phyloP scores from a whole-genome alignment of 2,329 filamentous ascomycete species.

The Lecanicillium sp. region DNA sequence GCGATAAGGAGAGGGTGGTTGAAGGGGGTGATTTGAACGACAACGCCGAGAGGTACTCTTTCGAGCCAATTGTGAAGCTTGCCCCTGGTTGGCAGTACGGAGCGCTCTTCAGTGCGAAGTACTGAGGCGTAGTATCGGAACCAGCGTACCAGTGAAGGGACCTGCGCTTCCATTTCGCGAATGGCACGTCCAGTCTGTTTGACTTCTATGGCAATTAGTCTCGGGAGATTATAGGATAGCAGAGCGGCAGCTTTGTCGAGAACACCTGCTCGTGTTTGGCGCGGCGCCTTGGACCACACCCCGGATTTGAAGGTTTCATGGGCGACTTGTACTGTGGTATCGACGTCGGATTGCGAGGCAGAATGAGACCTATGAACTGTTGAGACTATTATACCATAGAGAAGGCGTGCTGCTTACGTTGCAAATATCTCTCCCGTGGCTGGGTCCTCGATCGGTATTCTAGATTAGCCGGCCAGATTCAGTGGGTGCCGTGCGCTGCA shows the following conservation, averaged over 20 bases:
- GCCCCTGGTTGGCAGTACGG: constrained; percentile 57
- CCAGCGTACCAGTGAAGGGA: constrained; percentile 59
- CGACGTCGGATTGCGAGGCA: constrained; percentile 6
- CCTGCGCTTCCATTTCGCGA: constrained; percentile 64
- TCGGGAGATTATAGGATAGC: constrained; percentile 42
- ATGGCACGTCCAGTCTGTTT: constrained; percentile 60
- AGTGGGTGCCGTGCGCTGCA: too few relatives aligned
- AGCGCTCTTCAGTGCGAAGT: constrained; percentile 58
- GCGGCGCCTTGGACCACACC: constrained; percentile 54
- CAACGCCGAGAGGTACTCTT: constrained; percentile 49
- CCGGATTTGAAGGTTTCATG: constrained; percentile 52
- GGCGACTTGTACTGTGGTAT: not conserved
- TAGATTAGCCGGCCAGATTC: too few relatives aligned
- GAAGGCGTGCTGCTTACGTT: not conserved
- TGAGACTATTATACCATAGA: not conserved
- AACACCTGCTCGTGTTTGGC: constrained; percentile 52
- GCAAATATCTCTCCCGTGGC: constrained; percentile 7
- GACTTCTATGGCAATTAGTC: constrained; percentile 56
- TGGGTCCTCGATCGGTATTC: constrained; percentile 5
- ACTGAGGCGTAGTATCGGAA: constrained; percentile 64
- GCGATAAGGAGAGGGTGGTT: constrained; percentile 52
- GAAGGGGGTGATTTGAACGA: constrained; percentile 49
- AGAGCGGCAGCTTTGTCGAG: constrained; percentile 52
- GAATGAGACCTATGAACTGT: constrained; percentile 2
- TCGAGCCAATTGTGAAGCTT: constrained; percentile 50